Evolutionary conservation across 192 early-diverging fungal species (phyloP).

Genomic region (Coemansia sp.): DNA sequence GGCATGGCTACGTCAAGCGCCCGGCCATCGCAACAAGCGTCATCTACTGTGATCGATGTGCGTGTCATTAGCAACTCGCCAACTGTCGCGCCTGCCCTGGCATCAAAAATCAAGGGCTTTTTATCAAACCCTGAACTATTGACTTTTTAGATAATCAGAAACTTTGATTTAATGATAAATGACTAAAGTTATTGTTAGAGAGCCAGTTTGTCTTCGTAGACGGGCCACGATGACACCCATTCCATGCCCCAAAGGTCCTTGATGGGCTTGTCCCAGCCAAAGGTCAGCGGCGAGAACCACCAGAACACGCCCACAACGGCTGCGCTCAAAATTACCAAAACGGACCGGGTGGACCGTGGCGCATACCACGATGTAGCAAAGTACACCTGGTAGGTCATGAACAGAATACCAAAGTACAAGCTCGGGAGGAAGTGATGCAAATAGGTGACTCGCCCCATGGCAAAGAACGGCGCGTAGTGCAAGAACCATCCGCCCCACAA

Average conservation of each 20-base stretch:
- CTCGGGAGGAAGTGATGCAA: slow-evolving; percentile 78
- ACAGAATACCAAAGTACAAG: slow-evolving; percentile 70
- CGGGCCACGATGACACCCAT: slow-evolving; percentile 41
- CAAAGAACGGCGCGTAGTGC: slow-evolving; percentile 73
- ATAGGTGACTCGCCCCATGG: slow-evolving; percentile 79
- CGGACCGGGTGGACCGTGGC: not conserved
- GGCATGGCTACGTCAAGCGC: slow-evolving; percentile 7
- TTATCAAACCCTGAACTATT: slow-evolving; percentile 45
- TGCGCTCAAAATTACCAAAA: slow-evolving; percentile 8
- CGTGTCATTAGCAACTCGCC: slow-evolving; percentile 34
- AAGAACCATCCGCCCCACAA: slow-evolving; percentile 67
- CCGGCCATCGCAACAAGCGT: not conserved
- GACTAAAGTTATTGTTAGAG: slow-evolving; percentile 6
- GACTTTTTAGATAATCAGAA: slow-evolving; percentile 17
- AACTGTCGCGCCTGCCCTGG: slow-evolving; percentile 15
- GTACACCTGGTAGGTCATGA: slow-evolving; percentile 58
- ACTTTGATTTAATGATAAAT: not conserved
- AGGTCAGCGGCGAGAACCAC: slow-evolving; percentile 54
- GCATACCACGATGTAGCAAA: slow-evolving; percentile 49
- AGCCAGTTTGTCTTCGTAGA: slow-evolving; percentile 31
- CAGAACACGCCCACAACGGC: slow-evolving; percentile 31
- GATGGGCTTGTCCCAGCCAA: slow-evolving; percentile 46
- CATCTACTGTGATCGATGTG: slow-evolving; percentile 23
- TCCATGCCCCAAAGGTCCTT: slow-evolving; percentile 37
- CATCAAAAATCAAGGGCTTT: slow-evolving; percentile 38